Base-by-base conservation (phyloP, 2,329 filamentous ascomycete species). In the Alternaria gaisen region DNA sequence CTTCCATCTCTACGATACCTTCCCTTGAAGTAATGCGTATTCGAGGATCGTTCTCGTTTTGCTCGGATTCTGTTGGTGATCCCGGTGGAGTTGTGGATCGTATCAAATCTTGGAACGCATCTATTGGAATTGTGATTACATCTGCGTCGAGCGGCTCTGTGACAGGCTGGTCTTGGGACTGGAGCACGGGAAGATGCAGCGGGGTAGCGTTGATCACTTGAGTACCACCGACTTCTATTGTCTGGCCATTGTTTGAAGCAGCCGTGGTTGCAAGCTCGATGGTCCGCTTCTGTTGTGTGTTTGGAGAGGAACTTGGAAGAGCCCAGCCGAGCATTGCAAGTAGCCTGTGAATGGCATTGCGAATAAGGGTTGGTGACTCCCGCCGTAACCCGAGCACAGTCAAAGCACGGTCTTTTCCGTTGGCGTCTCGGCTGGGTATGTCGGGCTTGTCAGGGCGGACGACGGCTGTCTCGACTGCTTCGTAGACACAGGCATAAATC, bases 21-120 rank as follows among this genome's bases (percentile, higher is more conserved):
- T 76, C 75, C 26, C 77, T 65, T n/a, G 71, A 76, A 7, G 76
- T 78, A 30, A 79, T 79, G n/a, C 77, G 70, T 24, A 79, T 78
- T 30, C 74, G 69, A 8, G 77, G 76, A 43, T 79, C 75, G 40
- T 73, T 70, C 36, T 73, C 71, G 20, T 74, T 68, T 20, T 72
- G 64, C 40, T 70, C 74, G 28, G 66, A 71, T 16, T 53, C 64
- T 11, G 70, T 72, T 32, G 71, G 70, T 24, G 73, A 58, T 1
- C 20, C 76, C 34, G 66, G 62, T 16, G 72, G 72, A 5, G 70
- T 71, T 8, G 64, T 64, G 16, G 67, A 67, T 32, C 65, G 72
- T 43, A 63, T 52, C 26, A 63, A 36, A 14, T 66, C 67, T 24
- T 66, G 59, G 22, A 60, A 46, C 18, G 51, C 43, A 24, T 57